A percentile compares a stretch with the other conserved stretches of the same genome.
Conservation (phyloP, 305 asterid species). For the Fraxinus platypoda region DNA sequence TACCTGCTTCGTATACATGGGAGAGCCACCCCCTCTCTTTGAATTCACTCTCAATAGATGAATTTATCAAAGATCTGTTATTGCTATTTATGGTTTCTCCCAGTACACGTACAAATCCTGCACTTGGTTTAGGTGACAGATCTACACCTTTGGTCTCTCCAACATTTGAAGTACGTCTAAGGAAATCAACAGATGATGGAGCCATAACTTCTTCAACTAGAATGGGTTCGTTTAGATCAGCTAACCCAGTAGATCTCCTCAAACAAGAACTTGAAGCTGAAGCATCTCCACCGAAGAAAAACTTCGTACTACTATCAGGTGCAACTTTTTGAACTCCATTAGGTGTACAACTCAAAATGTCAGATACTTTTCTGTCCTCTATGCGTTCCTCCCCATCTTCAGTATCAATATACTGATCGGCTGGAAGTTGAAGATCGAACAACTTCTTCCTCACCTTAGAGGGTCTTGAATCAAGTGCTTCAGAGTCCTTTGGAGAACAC, state of each 20-base stretch:
- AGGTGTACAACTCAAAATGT: slow-evolving; percentile 30
- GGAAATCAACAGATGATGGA: slow-evolving; percentile 48
- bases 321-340: slow-evolving; percentile 22
- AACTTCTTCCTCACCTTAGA: slow-evolving; percentile 71
- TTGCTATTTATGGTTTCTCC: slow-evolving; percentile 33
- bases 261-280: slow-evolving; percentile 41
- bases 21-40: slow-evolving; percentile 46
- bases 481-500: slow-evolving; percentile 45
- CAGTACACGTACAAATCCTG: slow-evolving; percentile 38
- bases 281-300: slow-evolving; percentile 34
- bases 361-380: slow-evolving; percentile 30
- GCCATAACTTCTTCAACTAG: slow-evolving; percentile 48
- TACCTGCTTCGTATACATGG: slow-evolving; percentile 59
- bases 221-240: slow-evolving; percentile 82
- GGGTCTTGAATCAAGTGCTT: slow-evolving; percentile 59
- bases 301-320: slow-evolving; percentile 19
- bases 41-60: slow-evolving; percentile 40
- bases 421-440: slow-evolving; percentile 90
- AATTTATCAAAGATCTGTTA: slow-evolving; percentile 30
- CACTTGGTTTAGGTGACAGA: slow-evolving; percentile 36
- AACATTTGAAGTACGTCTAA: slow-evolving; percentile 35
- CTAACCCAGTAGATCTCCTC: slow-evolving; percentile 47
- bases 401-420: slow-evolving; percentile 64
- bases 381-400: slow-evolving; percentile 47
- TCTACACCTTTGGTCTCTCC: slow-evolving; percentile 41